Evolutionary conservation across 225 moss, liverwort and hornwort genomes (phyloP), one percentile per base, ranked within the genome.

Genomic region (Lunularia cruciata): DNA sequence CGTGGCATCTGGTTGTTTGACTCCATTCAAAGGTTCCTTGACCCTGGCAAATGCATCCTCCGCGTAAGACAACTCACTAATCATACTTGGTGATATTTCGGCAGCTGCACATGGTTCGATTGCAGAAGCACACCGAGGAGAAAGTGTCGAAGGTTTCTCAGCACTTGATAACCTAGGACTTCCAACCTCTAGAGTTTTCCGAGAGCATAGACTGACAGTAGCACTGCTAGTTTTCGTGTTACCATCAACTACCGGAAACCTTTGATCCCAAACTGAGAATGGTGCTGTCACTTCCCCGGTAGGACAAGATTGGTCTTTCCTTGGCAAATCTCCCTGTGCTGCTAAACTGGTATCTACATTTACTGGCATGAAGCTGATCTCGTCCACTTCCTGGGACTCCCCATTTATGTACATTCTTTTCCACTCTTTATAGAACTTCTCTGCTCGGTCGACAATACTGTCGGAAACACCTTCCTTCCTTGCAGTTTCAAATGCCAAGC

Each of bases 401-500:
- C 65, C 48, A 28, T 16, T 5, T 28, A 1, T 65, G 23, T 7
- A 68, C 3, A 22, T 23, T 18, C 59, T 69, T 14, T 33, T 56
- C 81, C 73, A 74, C n/a, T 74, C 61, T 23, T 28, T 51, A 27
- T 77, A 86, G 49, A 91, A 87, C 54, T 88, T 83, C 76, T 93
- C 92, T 2, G 96, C 96, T 76, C 96, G 76, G 56, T 87, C 75
- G 13, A 98, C 75, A 28, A 98, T 86, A 52, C 71, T 76, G 3
- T 81, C 81, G 55, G 87, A 84, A 25, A 93, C 96, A 3, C 96
- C 96, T 85, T 98, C 96, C 76, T 83, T 93, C 68, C 92, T 86
- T 7, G 96, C 96, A 31, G 90, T 90, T 65, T 98, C 96, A 73
- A 98, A 98, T 19, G 96, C 96, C 5, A 98, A 82, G 58, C 92